Conservation (phyloP, 1,139 yeast genomes). For the Candida gigantensis region DNA sequence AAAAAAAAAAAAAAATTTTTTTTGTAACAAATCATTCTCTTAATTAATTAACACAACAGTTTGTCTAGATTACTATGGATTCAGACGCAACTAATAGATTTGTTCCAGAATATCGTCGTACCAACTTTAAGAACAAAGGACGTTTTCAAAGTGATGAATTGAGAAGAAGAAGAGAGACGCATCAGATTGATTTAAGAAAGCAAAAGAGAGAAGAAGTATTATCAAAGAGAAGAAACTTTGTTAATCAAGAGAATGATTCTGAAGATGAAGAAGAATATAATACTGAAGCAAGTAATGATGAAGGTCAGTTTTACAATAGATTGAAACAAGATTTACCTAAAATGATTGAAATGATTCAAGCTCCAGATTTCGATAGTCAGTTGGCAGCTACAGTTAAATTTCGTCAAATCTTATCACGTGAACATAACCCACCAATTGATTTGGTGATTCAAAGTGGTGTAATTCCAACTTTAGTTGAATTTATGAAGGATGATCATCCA, state of each 20-base stretch:
- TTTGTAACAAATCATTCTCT: background rate
- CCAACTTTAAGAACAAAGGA: constrained; percentile 92
- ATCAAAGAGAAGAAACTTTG: constrained; percentile 86
- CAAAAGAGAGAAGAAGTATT: constrained; percentile 94
- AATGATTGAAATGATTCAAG: constrained; percentile 80
- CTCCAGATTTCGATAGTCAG: constrained; percentile 77
- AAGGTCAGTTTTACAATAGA: constrained; percentile 53
- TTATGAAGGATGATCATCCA: constrained; percentile 76
- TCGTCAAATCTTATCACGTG: constrained; percentile 90
- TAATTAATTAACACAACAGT: background rate
- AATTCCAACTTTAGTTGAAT: constrained; percentile 84
- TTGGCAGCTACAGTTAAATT: constrained; percentile 88
- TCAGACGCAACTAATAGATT: constrained; percentile 80
- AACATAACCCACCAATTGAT: constrained; percentile 97
- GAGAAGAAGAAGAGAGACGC: constrained; percentile 97
- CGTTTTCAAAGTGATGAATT: constrained; percentile 94
- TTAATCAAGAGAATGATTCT: constrained; percentile 40
- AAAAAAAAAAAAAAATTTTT: constrained; percentile 2
- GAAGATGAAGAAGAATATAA: constrained; percentile 49
- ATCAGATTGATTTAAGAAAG: constrained; percentile 94
- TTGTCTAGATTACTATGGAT: constrained; percentile 51
- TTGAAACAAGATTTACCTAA: constrained; percentile 78
- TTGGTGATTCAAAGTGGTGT: constrained; percentile 91
- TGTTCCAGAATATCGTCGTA: constrained; percentile 96
- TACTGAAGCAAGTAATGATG: constrained; percentile 41